Evolutionary conservation across 148 eudicot genomes (phyloP), one percentile per base, ranked within the genome.

Genomic region (Cornus florida): DNA sequence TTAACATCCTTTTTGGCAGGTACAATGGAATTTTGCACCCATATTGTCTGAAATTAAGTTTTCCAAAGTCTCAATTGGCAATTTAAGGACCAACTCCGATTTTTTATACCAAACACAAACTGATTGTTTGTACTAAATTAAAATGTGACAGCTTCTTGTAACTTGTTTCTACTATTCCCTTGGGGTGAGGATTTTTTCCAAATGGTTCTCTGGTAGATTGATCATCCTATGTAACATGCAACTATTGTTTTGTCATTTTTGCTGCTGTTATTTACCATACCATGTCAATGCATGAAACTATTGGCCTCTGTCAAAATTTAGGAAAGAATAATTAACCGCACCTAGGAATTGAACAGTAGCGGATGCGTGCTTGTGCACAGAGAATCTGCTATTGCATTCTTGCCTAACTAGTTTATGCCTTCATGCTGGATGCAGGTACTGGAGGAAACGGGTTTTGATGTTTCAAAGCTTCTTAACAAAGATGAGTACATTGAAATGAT

Each of bases 391-490:
- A 14, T 57, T 13, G 20, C 20, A 17, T 17, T 57, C 5, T 14
- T 14, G 14, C 64, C 62, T 32, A 22, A 65, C 62, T 24, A 68
- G 22, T 65, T 24, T 7, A 43, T 43, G 10, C 10, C 56, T 35
- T 22, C 77, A 41, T 79, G 69, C 20, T 48, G 24, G 82, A 16
- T 85, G 80, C 90, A 96, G 99, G 99, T 96, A 75, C 86, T 93
- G 83, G 99, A 96, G 84, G 99, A 96, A 91, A 93, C 98, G 69
- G 99, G 99, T 59, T 96, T 96, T 84, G 97, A 96, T 80, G 93
- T 96, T 80, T 87, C 93, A 43, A 89, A 92, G 66, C 81, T 91
- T 80, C 91, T 96, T 68, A 90, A 91, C 80, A 93, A 96, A 82
- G 98, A 93, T 9, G 95, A 93, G 70, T 88, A 89, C 80, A 91